Base-by-base conservation (phyloP, 192 early-diverging fungal genomes). In the Rhizophagus clarus region DNA sequence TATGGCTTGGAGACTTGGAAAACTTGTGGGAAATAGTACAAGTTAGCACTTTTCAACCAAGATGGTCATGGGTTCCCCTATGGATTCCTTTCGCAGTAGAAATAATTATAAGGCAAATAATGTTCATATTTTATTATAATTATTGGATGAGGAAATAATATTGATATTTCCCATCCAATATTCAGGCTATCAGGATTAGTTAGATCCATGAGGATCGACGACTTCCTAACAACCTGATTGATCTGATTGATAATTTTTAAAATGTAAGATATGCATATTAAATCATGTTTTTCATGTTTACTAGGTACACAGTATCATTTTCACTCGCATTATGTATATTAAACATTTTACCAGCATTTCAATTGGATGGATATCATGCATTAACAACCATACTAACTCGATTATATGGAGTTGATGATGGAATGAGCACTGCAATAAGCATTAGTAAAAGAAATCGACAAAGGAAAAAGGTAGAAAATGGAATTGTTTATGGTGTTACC, bases 11-110 rank as follows among this genome's bases (percentile, higher is more conserved):
- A 14, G 90, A 93, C 77, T 84, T 92, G 28, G 84, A 88, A 29
- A 92, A 93, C 81, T 85, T 95, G 6, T 94, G 89, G 88, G 92
- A 94, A 85, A 88, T 80, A 87, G 90, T 94, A 24, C 84, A 91
- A 80, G 91, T 95, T 20, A 90, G 92, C 10, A 83, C 83, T 9
- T 82, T 92, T 22, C 83, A 81, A 20, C 87, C 91, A 15, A 85
- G 88, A 34, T 87, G 74, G 69, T 85, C 83, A 22, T 84, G 92
- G 29, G 72, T 93, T 31, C 93, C 93, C 1, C 71, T 89, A 4
- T 84, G 82, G 74, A 61, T 94, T 10, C 93, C 93, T 24, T 86
- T 87, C 56, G 81, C 88, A 61, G 12, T 87, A 12, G 91, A 93
- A 81, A 63, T 88, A 15, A 74, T 88, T 4, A 40, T 47, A 92